Evolutionary conservation across 1,284 basidiomycete species (phyloP).

Genomic region (Apiotrichum gamsii): DNA sequence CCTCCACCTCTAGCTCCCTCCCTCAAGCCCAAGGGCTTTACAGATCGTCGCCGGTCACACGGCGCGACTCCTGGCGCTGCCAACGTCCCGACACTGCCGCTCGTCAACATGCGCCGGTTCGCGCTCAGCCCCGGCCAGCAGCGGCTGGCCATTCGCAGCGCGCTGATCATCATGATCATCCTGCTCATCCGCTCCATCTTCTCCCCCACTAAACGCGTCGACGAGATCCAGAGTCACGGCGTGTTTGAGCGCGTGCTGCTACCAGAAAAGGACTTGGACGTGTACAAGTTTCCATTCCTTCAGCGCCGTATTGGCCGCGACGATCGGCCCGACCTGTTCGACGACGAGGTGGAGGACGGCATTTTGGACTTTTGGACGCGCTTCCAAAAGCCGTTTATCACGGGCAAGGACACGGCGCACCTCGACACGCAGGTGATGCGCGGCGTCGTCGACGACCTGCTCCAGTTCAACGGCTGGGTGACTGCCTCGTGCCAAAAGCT

Average conservation of each 20-base stretch:
- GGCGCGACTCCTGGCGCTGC: slow-evolving; percentile 18
- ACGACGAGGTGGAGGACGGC: slow-evolving; percentile 66
- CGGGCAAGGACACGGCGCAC: slow-evolving; percentile 70
- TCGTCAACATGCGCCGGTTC: slow-evolving; percentile 16
- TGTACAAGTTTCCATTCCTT: slow-evolving; percentile 75
- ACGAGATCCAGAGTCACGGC: slow-evolving; percentile 67
- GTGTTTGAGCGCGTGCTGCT: slow-evolving; percentile 80
- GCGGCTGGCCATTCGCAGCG: slow-evolving; percentile 39
- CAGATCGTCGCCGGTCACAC: slow-evolving; percentile 23
- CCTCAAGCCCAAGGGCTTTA: slow-evolving; percentile 28
- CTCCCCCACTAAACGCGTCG: slow-evolving; percentile 11
- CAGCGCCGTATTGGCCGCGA: slow-evolving; percentile 80
- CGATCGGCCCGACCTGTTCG: slow-evolving; percentile 70
- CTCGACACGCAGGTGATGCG: slow-evolving; percentile 82
- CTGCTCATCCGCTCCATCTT: slow-evolving; percentile 42
- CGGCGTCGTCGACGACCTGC: slow-evolving; percentile 77
- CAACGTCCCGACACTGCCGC: slow-evolving; percentile 28
- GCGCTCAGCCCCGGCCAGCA: slow-evolving; percentile 33
- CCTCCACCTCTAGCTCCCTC: slow-evolving; percentile 6
- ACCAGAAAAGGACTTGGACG: slow-evolving; percentile 75
- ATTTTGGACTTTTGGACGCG: slow-evolving; percentile 80
- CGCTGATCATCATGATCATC: slow-evolving; percentile 32
- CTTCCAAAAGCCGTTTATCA: slow-evolving; percentile 82
- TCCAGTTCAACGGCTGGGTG: slow-evolving; percentile 96
- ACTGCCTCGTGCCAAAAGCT: slow-evolving; percentile 89